Evolutionary conservation across 176 grass and related monocot genomes (phyloP), one percentile per base, ranked within the genome.

Genomic region (Oryza meyeriana): DNA sequence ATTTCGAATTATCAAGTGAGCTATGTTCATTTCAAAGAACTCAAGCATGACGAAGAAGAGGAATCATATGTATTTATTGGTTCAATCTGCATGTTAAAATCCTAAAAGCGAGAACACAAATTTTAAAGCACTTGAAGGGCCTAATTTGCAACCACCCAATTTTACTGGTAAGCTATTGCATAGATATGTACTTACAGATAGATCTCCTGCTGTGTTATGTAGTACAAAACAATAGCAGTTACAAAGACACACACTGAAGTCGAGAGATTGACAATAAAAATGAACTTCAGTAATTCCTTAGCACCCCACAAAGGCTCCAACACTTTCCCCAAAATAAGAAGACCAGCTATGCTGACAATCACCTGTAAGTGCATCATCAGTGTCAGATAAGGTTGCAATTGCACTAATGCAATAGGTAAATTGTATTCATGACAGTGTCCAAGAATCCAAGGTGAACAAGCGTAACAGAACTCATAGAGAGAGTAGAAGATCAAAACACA

Each of bases 281-380:
- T 97, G 85, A 97, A 97, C 77, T 91, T 97, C 38, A 93, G 68
- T 45, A 97, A 88, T 84, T 93, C 94, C 75, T 89, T 97, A 36
- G 91, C 13, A 36, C 94, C 89, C 94, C 94, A 97, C 17, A 97
- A 83, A 32, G 94, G 89, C 75, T 97, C 91, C 81, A 97, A 89
- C 12, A 86, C 58, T 78, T 87, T 93, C 38, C 94, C 94, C 81
- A 83, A 81, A 27, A 93, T 31, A 89, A 97, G 91, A 71, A 93
- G 91, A 32, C 89, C 86, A 45, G 83, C 41, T 81, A 84, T 89
- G 81, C 94, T 93, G 62, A 89, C 32, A 73, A 82, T 80, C 57
- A 91, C 86, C 94, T 97, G 87, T 13, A 88, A 84, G 52, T 13
- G 58, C 77, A 69, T 14, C 32, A 75, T 8, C 14, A 6, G 5